These are phyloP conservation scores for Hordeum vulgare DNA, from an alignment of 176 grass and related monocot genomes.

Conservation along the genomic window DNA sequence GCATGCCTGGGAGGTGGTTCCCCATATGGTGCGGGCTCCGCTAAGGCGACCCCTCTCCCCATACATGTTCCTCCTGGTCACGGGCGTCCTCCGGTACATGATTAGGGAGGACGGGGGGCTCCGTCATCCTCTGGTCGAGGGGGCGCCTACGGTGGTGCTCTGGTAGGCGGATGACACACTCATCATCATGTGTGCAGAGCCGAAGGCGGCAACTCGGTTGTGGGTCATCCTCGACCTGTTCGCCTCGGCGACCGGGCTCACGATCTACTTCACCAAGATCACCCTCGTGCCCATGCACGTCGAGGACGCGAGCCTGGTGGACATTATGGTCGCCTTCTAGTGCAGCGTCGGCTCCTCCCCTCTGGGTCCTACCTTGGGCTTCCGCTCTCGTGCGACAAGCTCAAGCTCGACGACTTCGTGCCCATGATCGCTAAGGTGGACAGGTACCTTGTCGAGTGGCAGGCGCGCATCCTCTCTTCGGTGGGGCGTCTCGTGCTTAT, in stretches of 20 bases:
- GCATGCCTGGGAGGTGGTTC: neutral
- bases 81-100: neutral
- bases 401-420: neutral
- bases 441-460: neutral
- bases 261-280: neutral
- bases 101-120: neutral
- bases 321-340: neutral
- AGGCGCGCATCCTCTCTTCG: neutral
- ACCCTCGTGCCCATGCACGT: neutral
- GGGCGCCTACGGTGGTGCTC: neutral
- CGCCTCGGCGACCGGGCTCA: neutral
- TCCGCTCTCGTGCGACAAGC: neutral
- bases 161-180: neutral
- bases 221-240: neutral
- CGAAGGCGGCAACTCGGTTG: rapidly evolving
- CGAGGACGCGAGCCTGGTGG: rapidly evolving
- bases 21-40: neutral
- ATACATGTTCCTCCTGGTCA: neutral
- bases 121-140: rapidly evolving
- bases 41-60: neutral
- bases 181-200: neutral
- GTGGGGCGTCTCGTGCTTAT: neutral
- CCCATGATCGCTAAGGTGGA: neutral
- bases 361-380: neutral
- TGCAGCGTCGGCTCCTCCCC: neutral